Conservation (phyloP, 768 basidiomycete genomes). For the Naganishia vishniacii region DNA sequence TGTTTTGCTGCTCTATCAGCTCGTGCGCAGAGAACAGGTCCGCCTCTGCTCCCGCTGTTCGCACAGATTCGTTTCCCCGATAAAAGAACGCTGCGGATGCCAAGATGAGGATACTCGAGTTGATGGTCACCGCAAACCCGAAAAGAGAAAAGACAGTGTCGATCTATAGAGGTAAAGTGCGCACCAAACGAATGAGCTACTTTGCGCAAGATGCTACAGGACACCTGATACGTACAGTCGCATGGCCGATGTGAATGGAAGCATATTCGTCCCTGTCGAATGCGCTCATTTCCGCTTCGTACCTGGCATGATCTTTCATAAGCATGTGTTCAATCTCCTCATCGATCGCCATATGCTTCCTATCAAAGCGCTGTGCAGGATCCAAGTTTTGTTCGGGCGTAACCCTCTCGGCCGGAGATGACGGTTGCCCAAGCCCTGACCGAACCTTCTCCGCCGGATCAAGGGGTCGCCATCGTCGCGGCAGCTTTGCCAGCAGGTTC, state of each 20-base stretch:
- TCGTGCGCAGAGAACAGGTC: slow-evolving; percentile 79
- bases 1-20: slow-evolving; percentile 63
- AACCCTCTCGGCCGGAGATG: no score
- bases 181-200: no score
- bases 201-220: no score
- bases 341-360: slow-evolving; percentile 25
- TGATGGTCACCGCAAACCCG: slow-evolving; percentile 81
- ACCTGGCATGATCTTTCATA: slow-evolving; percentile 29
- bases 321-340: slow-evolving; percentile 24
- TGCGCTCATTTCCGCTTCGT: slow-evolving; percentile 36
- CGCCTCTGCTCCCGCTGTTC: slow-evolving; percentile 55
- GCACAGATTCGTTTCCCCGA: slow-evolving; percentile 49
- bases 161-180: no score
- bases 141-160: slow-evolving; percentile 64
- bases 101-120: slow-evolving; percentile 71
- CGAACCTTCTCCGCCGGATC: background rate
- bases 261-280: slow-evolving; percentile 48
- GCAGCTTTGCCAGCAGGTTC: background rate
- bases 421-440: background rate
- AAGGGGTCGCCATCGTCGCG: background rate
- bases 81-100: slow-evolving; percentile 77
- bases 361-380: no score
- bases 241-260: slow-evolving; percentile 43
- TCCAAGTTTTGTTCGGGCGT: no score
- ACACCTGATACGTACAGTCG: slow-evolving; percentile 43